phyloP scores from a whole-genome alignment of 83 land plant genomes.

The Diphasiastrum complanatum region DNA sequence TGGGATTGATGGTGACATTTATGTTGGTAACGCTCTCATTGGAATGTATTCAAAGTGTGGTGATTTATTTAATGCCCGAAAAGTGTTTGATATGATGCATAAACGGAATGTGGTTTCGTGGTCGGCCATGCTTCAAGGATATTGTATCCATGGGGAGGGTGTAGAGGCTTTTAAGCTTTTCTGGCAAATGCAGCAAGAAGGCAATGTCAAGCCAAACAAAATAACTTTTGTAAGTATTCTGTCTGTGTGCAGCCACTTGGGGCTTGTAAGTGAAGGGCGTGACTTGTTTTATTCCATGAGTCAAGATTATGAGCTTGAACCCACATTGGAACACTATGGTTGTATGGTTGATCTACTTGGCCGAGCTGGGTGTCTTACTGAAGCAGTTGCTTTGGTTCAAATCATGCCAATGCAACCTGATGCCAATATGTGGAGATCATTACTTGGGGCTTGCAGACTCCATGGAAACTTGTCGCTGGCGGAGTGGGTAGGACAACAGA shows the following conservation, averaged over 20 bases:
- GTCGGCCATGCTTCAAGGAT: constrained; percentile 39
- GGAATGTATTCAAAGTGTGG: constrained; percentile 39
- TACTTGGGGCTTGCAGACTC: constrained; percentile 26
- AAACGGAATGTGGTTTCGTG: constrained; percentile 28
- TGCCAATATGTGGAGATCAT: constrained; percentile 23
- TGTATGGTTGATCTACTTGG: no score
- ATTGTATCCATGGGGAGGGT: constrained; percentile 36
- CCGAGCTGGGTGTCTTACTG: constrained; percentile 30
- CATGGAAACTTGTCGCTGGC: constrained; percentile 22
- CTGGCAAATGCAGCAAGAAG: constrained; percentile 28
- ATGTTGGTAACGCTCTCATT: constrained; percentile 24
- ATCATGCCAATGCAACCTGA: constrained; percentile 32
- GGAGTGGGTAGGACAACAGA: background rate
- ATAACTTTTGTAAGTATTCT: constrained; percentile 29
- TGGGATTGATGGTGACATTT: constrained; percentile 23
- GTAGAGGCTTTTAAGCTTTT: constrained; percentile 27
- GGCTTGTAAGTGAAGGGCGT: constrained; percentile 33
- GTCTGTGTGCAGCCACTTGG: constrained; percentile 36
- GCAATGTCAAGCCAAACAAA: constrained; percentile 34
- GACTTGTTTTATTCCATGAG: constrained; percentile 27
- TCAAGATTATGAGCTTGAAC: constrained; percentile 20
- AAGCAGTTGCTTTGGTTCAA: constrained; percentile 28
- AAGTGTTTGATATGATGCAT: constrained; percentile 19
- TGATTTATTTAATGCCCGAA: constrained; percentile 21
- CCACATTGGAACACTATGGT: constrained; percentile 35